These are phyloP conservation scores for Nemania sp. DNA, from an alignment of 2,329 filamentous ascomycete species.

Conservation along the genomic window DNA sequence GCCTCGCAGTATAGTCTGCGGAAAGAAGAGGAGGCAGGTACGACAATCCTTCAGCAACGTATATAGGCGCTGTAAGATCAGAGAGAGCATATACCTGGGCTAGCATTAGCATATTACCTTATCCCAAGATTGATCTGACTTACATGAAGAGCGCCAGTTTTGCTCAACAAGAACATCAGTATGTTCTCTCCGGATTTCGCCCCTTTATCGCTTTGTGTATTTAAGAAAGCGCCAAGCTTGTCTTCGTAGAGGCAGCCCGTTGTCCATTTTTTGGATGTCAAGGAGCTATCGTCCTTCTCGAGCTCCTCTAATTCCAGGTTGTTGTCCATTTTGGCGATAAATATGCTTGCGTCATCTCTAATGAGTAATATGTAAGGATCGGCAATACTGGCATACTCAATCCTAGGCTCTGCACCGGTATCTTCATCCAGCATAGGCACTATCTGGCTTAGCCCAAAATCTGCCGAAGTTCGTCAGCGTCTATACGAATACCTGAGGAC, in stretches of 20 bases:
- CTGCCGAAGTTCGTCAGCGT: slow-evolving; percentile 47
- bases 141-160: slow-evolving; percentile 75
- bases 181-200: slow-evolving; percentile 53
- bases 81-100: slow-evolving; percentile 75
- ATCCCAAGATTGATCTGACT: slow-evolving; percentile 39
- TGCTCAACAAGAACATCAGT: slow-evolving; percentile 76
- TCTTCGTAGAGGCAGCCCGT: slow-evolving; percentile 85
- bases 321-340: slow-evolving; percentile 77
- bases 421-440: slow-evolving; percentile 92
- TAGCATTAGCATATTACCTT: slow-evolving; percentile 6
- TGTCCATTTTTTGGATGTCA: slow-evolving; percentile 71
- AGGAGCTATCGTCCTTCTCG: slow-evolving; percentile 60
- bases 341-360: slow-evolving; percentile 79
- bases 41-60: slow-evolving; percentile 73
- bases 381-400: slow-evolving; percentile 78
- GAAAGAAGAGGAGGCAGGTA: slow-evolving; percentile 78
- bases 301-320: slow-evolving; percentile 86
- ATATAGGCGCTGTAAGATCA: slow-evolving; percentile 71
- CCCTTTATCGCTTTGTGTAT: slow-evolving; percentile 44
- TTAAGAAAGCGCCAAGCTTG: slow-evolving; percentile 57
- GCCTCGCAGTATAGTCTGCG: slow-evolving; percentile 68
- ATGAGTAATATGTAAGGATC: slow-evolving; percentile 86
- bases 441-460: slow-evolving; percentile 87
- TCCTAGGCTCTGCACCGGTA: slow-evolving; percentile 76
- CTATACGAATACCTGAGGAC: neutral